Conservation (phyloP, 1,284 basidiomycete species). For the Moesziomyces globuligerus region DNA sequence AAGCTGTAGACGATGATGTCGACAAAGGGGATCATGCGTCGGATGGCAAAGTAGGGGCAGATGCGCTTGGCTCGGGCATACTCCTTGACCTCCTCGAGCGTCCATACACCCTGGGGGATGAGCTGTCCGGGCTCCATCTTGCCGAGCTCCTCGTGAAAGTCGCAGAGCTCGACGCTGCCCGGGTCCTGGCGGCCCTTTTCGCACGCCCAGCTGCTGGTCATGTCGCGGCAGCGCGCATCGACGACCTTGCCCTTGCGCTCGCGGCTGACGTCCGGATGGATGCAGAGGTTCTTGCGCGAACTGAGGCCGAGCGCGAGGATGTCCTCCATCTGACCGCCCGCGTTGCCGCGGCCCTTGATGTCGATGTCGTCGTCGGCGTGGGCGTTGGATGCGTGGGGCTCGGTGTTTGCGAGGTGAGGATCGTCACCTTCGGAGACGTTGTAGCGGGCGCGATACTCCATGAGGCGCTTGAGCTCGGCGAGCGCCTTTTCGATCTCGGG, state of each 20-base stretch:
- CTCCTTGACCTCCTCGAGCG: conserved; percentile 90
- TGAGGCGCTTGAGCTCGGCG: conserved; percentile 91
- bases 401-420: conserved; percentile 76
- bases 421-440: conserved; percentile 71
- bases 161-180: conserved; percentile 89
- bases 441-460: conserved; percentile 79
- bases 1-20: conserved; percentile 99
- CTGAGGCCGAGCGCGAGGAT: conserved; percentile 93
- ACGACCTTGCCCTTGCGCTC: conserved; percentile 99
- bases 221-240: conserved; percentile 93
- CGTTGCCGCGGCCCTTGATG: conserved; percentile 44
- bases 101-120: conserved; percentile 89
- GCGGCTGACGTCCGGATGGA: conserved; percentile 92
- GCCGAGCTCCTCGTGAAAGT: conserved; percentile 90
- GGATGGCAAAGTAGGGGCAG: conserved; percentile 96
- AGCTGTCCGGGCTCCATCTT: conserved; percentile 85
- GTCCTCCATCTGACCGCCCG: conserved; percentile 66
- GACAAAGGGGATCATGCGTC: conserved; percentile 96
- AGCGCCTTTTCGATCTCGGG: conserved; percentile 99
- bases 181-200: conserved; percentile 88
- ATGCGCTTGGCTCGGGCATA: conserved; percentile 85
- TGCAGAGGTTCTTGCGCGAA: conserved; percentile 94
- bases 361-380: conserved; percentile 35
- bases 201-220: conserved; percentile 86
- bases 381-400: conserved; percentile 26